Evolutionary conservation across 495 filamentous ascomycete genomes (phyloP), one percentile per base, ranked within the genome.

Genomic region (Hypomontagnella monticulosa): DNA sequence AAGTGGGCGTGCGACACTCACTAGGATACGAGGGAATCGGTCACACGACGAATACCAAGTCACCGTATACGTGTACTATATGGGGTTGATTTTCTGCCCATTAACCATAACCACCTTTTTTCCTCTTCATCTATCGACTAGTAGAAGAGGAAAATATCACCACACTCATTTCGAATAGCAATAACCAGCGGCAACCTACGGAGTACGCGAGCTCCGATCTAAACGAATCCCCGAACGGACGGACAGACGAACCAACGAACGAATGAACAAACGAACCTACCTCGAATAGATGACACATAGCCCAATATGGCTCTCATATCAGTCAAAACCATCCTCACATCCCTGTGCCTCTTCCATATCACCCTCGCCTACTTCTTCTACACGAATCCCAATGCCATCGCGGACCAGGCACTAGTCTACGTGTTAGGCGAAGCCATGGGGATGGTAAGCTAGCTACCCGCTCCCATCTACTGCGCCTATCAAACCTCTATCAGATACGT

Each of bases 341-440:
- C 85, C 34, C 80, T 96, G 61, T 89, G 87, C 66, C 83, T 96
- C 74, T 90, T 94, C 81, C 89, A 94, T 75, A 76, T 95, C 61
- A 89, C 90, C 15, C 83, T 94, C 20, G 89, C 86, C 71, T 93
- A 88, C 76, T 92, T 93, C 83, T 89, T 96, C 79, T 83, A 93
- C 71, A 88, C 84, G 50, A 85, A 82, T 20, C 93, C 93, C 3
- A 72, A 75, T 36, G 77, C 81, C 57, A 83, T 97, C 62, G 85
- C 88, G 41, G 88, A 95, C 71, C 92, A 93, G 54, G 88, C 91
- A 41, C 67, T 96, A 8, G 91, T 96, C 50, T 93, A 87, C 69
- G 85, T 97, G 40, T 78, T 96, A 11, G 93, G 93, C 41, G 92
- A 95, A 73, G 83, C 91, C 41, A 88, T 95, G 85, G 84, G 86